Evolutionary conservation across 2,329 filamentous ascomycete genomes (phyloP), one percentile per base, ranked within the genome.

Genomic region (Furcasterigmium furcatum): DNA sequence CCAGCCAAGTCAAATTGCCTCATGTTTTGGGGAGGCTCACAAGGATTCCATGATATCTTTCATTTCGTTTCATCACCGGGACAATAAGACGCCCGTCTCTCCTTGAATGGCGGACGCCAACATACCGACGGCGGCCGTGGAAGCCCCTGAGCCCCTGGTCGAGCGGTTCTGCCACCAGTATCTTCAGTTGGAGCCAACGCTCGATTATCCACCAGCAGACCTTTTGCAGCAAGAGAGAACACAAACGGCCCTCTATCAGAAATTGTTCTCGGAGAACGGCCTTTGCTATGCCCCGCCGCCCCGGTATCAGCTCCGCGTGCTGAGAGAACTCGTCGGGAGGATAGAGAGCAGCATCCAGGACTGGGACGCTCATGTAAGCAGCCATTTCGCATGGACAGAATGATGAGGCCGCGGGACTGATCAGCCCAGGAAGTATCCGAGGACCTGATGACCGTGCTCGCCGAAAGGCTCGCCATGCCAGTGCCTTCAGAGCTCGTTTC

Each of bases 291-390:
- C 79, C 8, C 87, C 87, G 16, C 85, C 88, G 8, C 69, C 74
- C 18, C 71, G 84, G 43, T 95, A 95, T 60, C 82, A 84, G 53
- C 65, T 86, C 14, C 78, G 82, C 48, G 78, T 89, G 1, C 66
- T 96, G 43, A 96, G 95, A 62, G 71, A 81, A 51, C 73, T 96
- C 27, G 70, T 90, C 12, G 67, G 73, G 8, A 79, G 73, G 46
- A 83, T 96, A 43, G 89, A 96, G 63, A 69, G 74, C 24, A 80
- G 85, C 27, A 89, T 95, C 40, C 74, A 80, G 46, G 83, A 96
- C 63, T 91, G 90, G 65, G 88, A 96, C 55, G 76, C 88, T 74
- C 82, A 95, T 85, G 91, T 95, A 85, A 73, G 87, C 72, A 29
- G 41, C 38, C 10, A 14, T 8, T 19, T 27, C 34, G 9, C 29